Conservation (phyloP, 495 filamentous ascomycete genomes). For the Achaetomiella virescens region DNA sequence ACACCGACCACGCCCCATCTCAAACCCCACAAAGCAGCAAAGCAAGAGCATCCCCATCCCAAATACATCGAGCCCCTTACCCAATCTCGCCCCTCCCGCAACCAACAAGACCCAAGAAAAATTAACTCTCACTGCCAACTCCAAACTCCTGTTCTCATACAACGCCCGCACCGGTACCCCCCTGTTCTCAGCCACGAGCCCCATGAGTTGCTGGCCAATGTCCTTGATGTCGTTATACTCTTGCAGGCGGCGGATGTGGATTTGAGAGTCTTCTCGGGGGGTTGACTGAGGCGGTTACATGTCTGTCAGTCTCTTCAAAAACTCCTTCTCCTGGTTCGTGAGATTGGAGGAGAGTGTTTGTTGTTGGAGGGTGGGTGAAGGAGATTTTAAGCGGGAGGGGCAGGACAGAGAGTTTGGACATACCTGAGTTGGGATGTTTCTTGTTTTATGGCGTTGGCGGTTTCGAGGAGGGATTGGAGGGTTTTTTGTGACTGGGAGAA, state of each 20-base stretch:
- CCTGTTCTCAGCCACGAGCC: slow-evolving; percentile 63
- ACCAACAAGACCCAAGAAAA: not conserved
- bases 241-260: slow-evolving; percentile 62
- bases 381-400: too few species aligned
- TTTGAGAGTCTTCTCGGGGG: slow-evolving; percentile 35
- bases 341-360: not conserved
- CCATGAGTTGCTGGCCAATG: slow-evolving; percentile 64
- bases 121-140: not conserved
- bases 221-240: slow-evolving; percentile 78
- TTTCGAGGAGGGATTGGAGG: slow-evolving; percentile 1
- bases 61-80: too few species aligned
- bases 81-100: too few species aligned
- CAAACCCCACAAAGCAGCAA: too few species aligned
- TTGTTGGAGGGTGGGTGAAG: too few species aligned
- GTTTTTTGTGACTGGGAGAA: slow-evolving; percentile 10
- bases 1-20: too few species aligned
- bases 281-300: slow-evolving; percentile 19
- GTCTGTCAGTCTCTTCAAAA: too few species aligned
- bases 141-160: slow-evolving; percentile 44
- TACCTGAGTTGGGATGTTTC: slow-evolving; percentile 13
- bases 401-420: not conserved
- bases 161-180: slow-evolving; percentile 58
- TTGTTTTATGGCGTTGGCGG: not conserved
- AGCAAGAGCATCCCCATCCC: too few species aligned
- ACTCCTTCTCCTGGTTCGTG: too few species aligned